Conservation (phyloP, 2,329 filamentous ascomycete species). For the Plenodomus biglobosus region DNA sequence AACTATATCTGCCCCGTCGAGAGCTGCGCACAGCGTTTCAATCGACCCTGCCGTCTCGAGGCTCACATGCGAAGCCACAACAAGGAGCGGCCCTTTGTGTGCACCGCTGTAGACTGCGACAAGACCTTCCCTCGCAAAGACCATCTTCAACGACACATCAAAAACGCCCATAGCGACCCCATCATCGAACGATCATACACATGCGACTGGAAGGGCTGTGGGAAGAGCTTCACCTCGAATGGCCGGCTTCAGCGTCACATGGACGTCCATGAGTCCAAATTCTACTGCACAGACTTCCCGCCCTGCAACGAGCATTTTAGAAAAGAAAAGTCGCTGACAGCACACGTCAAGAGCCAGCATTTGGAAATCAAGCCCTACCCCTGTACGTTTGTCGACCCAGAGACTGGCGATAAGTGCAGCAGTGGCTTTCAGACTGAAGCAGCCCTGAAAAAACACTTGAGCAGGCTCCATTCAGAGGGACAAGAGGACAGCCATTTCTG, state of each 20-base stretch:
- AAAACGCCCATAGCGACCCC: slow-evolving; percentile 68
- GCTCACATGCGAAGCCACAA: slow-evolving; percentile 80
- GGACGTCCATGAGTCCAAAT: slow-evolving; percentile 74
- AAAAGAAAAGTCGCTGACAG: slow-evolving; percentile 82
- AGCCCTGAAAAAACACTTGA: slow-evolving; percentile 70
- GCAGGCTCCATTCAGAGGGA: slow-evolving; percentile 67
- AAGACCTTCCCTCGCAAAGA: slow-evolving; percentile 87
- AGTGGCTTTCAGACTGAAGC: slow-evolving; percentile 73
- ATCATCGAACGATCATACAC: slow-evolving; percentile 64
- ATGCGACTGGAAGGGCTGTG: slow-evolving; percentile 73
- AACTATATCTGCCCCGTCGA: slow-evolving; percentile 74
- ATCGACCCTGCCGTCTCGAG: slow-evolving; percentile 76
- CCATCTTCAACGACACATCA: slow-evolving; percentile 82
- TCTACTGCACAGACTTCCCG: slow-evolving; percentile 71
- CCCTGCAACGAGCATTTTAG: slow-evolving; percentile 78
- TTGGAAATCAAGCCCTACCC: slow-evolving; percentile 69
- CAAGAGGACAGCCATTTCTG: slow-evolving; percentile 66
- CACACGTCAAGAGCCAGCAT: slow-evolving; percentile 78
- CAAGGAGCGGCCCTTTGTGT: slow-evolving; percentile 78
- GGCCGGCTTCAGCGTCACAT: slow-evolving; percentile 76
- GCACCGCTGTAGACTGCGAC: slow-evolving; percentile 68
- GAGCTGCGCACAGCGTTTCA: slow-evolving; percentile 80
- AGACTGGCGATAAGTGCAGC: slow-evolving; percentile 60
- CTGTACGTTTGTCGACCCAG: slow-evolving; percentile 62
- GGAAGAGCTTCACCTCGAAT: slow-evolving; percentile 78